Evolutionary conservation across 192 early-diverging fungal genomes (phyloP).

Genomic region (Rhizophagus clarus): DNA sequence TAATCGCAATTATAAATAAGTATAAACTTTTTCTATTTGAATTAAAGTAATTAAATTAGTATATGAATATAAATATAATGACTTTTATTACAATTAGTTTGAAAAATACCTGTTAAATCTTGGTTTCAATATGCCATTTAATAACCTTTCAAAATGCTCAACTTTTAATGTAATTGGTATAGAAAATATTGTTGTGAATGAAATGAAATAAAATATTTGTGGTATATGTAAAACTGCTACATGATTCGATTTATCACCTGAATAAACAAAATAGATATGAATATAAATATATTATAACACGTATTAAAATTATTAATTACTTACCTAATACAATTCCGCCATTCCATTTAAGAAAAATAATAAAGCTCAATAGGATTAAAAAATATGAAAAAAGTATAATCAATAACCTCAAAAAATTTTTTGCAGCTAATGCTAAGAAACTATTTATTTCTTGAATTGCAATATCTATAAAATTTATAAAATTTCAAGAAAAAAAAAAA

Average conservation of each 20-base stretch:
- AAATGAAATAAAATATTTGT: slow-evolving; percentile 85
- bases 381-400: slow-evolving; percentile 54
- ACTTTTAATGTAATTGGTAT: slow-evolving; percentile 46
- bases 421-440: slow-evolving; percentile 31
- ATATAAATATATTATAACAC: neutral
- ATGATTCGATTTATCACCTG: slow-evolving; percentile 87
- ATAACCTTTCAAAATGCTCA: neutral
- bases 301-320: neutral
- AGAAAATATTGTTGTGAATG: slow-evolving; percentile 56
- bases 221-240: slow-evolving; percentile 74
- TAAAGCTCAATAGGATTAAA: slow-evolving; percentile 54
- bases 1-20: neutral
- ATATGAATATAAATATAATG: too few relatives aligned
- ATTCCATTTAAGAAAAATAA: slow-evolving; percentile 74
- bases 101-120: neutral
- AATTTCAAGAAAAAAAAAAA: neutral
- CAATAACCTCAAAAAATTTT: slow-evolving; percentile 28
- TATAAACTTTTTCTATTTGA: neutral
- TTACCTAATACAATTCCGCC: slow-evolving; percentile 82
- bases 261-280: neutral
- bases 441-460: slow-evolving; percentile 28
- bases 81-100: neutral
- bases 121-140: neutral
- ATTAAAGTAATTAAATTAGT: too few relatives aligned
- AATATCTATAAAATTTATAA: neutral